Base-by-base conservation (phyloP, 2,329 filamentous ascomycete genomes). In the Penicillium sp. region DNA sequence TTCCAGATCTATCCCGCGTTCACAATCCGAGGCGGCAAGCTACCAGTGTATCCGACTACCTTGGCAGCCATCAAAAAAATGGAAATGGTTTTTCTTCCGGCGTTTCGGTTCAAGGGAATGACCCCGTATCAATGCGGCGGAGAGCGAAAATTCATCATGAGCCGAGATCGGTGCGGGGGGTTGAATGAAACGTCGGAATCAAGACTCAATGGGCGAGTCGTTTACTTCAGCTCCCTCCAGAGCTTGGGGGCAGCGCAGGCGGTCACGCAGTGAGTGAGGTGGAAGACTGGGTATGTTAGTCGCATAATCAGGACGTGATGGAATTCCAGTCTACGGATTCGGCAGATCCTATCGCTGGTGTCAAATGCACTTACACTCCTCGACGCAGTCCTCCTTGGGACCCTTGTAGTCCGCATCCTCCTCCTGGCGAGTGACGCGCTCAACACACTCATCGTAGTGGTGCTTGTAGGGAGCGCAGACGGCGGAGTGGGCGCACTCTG, bases 391-490 rank as follows among this genome's bases (percentile, higher is more conserved):
- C 82, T 99, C 93, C 67, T 88, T 84, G 64, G 85, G 77, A 48
- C 78, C 85, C 75, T 85, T 83, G 74, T 80, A 79, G 64, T 86
- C 83, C 58, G 86, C 81, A 63, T 86, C 82, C 67, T 89, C 83
- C 64, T 79, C 71, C 69, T 80, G 74, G 65, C 60, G 75, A 54
- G 84, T 89, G 63, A 99, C 93, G 66, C 93, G 90, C 82, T 95
- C 91, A 64, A 92, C 90, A 74, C 93, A 99, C 77, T 96, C 89
- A 61, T 97, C 92, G 73, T 87, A 97, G 82, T 99, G 93, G 81
- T 97, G 92, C 84, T 97, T 99, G 69, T 83, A 82, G 52, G 87
- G 85, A 55, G 86, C 80, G 77, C 93, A 99, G 74, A 88, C 79
- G 73, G 86, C 81, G 59, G 90, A 90, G 73, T 92, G 83, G 75